These are phyloP conservation scores for Blastocystis sp. DNA, from an alignment of 352 stramenopile genomes.

Conservation along the genomic window DNA sequence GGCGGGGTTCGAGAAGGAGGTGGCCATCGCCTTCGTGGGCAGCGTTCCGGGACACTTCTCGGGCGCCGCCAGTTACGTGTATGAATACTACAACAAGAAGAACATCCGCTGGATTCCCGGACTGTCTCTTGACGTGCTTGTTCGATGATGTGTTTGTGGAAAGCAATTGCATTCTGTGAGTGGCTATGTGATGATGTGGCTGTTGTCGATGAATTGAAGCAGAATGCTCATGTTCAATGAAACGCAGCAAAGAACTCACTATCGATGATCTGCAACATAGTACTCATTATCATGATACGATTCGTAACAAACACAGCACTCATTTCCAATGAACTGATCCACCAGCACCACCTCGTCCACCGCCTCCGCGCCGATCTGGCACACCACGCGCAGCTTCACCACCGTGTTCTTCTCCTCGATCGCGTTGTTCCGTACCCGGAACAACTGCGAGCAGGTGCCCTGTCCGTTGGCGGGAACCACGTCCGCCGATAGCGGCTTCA, in stretches of 20 bases:
- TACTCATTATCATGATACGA: no score
- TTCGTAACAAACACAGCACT: conserved; percentile 1
- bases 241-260: no score
- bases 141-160: not conserved
- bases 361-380: conserved; percentile 73
- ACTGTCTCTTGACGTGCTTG: not conserved
- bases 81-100: conserved; percentile 62
- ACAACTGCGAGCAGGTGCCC: conserved; percentile 85
- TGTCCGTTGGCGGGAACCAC: conserved; percentile 81
- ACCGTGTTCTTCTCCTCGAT: conserved; percentile 86
- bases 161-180: no score
- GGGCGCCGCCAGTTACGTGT: conserved; percentile 11
- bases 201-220: no score
- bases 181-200: no score
- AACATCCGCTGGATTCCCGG: conserved; percentile 44
- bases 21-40: conserved; percentile 31
- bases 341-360: conserved; percentile 71
- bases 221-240: no score
- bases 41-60: conserved; percentile 13
- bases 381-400: conserved; percentile 80
- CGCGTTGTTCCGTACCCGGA: conserved; percentile 91
- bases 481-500: conserved; percentile 88
- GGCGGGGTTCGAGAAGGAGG: conserved; percentile 11
- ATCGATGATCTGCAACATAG: no score
- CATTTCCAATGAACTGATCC: conserved; percentile 68